Percentiles rank a stretch among this genome's conserved stretches.
These are phyloP conservation scores for Vaccinium vitisidaea DNA, from an alignment of 148 eudicot genomes.

Conservation along the genomic window DNA sequence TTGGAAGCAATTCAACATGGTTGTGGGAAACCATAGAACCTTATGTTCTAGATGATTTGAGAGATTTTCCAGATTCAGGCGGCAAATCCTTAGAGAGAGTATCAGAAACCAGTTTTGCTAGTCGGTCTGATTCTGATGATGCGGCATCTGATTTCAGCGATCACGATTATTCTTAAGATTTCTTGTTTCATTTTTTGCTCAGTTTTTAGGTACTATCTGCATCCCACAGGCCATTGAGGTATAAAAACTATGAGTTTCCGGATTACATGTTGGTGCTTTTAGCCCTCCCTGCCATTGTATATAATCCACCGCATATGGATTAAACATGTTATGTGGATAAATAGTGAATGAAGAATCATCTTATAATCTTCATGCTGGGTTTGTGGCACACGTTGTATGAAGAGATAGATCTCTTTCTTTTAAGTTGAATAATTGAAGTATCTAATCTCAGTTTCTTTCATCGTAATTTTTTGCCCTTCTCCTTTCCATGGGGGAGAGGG, in stretches of 20 bases:
- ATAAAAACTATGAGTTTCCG: neutral
- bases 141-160: slow-evolving; percentile 11
- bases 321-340: neutral
- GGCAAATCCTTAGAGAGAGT: slow-evolving; percentile 19
- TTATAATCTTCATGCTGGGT: neutral
- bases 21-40: slow-evolving; percentile 71
- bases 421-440: neutral
- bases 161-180: slow-evolving; percentile 19
- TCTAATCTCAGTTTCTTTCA: neutral
- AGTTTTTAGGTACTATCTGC: neutral
- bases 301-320: slow-evolving; percentile 1
- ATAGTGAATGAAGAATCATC: neutral
- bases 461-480: neutral
- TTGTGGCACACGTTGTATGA: neutral
- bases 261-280: neutral
- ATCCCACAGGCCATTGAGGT: slow-evolving; percentile 6
- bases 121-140: slow-evolving; percentile 23
- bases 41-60: slow-evolving; percentile 53
- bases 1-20: slow-evolving; percentile 55
- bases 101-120: slow-evolving; percentile 21
- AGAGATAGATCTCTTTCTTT: neutral
- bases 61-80: slow-evolving; percentile 43
- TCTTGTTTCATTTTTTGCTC: neutral
- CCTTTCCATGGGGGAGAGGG: too few relatives aligned
- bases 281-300: slow-evolving; percentile 13